Evolutionary conservation across 108 stramenopile species (phyloP), one percentile per base, ranked within the genome.

Genomic region (Schizochytrium sp.): DNA sequence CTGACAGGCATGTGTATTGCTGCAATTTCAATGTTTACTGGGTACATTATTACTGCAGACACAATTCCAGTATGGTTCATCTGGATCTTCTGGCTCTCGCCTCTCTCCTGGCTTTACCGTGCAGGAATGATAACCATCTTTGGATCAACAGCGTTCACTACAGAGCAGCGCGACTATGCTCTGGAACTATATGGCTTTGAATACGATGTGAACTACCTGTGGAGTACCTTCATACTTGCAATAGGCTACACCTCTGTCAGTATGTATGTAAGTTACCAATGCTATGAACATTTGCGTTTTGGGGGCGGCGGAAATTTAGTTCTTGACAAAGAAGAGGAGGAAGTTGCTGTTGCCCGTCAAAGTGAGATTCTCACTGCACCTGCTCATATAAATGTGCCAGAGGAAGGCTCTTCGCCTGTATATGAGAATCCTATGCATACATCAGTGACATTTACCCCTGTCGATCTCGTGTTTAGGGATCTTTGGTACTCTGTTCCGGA

Each of bases 61-160:
- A 44, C 4, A 49, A 4, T 69, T 5, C 46, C 46, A 15, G 4
- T 17, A n/a, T 46, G 61, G 46, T 44, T 69, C 61, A 3, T 4
- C 15, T 64, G 87, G 87, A 50, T 89, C 45, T 73, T 45, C 38
- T 89, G 53, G 50, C 4, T 73, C 55, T 46, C 72, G 38, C 89
- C 89, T 38, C 4, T 89, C 42, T 12, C 53, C 13, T 89, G 56
- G 56, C 50, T 8, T 3, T 45, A 83, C 17, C 72, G 73, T 3
- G 73, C 38, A 7, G 44, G 15, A 8, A 47, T 72, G 28, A 42
- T 47, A 56, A 10, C 7, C 13, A 42, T 46, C 72, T 72, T 46
- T 3, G n/a, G 15, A 4, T 46, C 72, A 49, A 3, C 41, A 15
- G 44, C 44, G 13, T 72, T 69, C 28, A 69, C 64, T 7, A 15